Evolutionary conservation across 371 early-diverging fungal species (phyloP).

Genomic region (Mucor plumbeus): DNA sequence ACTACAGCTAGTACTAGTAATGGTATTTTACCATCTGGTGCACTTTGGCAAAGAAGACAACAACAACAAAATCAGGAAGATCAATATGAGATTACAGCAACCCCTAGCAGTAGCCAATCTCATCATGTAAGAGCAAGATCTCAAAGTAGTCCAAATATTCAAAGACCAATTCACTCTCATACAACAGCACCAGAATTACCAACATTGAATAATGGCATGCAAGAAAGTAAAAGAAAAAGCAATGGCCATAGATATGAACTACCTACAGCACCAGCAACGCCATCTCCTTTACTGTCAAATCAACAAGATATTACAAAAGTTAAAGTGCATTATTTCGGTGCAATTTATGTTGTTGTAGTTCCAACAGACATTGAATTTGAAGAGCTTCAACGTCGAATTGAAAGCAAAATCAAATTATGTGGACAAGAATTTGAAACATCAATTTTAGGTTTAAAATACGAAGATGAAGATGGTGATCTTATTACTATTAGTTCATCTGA

Average conservation of each 20-base stretch:
- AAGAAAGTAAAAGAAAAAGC: conserved; percentile 19
- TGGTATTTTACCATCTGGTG: conserved; percentile 22
- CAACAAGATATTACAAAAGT: conserved; percentile 61
- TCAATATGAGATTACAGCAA: not conserved
- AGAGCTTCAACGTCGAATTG: conserved; percentile 79
- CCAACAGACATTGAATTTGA: conserved; percentile 72
- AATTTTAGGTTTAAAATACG: conserved; percentile 78
- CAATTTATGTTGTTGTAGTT: conserved; percentile 87
- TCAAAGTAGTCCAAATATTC: conserved; percentile 68
- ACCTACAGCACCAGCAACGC: not conserved
- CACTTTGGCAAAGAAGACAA: conserved; percentile 33
- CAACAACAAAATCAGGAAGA: conserved; percentile 12
- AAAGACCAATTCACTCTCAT: conserved; percentile 22
- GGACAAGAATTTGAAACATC: conserved; percentile 43
- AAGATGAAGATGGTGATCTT: conserved; percentile 92
- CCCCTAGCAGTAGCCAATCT: not conserved
- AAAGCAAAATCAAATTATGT: conserved; percentile 76
- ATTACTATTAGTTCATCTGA: conserved; percentile 85
- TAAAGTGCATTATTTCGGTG: conserved; percentile 84
- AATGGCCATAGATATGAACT: conserved; percentile 10
- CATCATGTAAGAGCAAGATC: conserved; percentile 56
- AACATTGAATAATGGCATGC: not conserved
- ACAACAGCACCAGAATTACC: conserved; percentile 21
- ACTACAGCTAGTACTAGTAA: not conserved
- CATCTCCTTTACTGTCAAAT: conserved; percentile 2